Base-by-base conservation (phyloP, 805 yeast genomes). In the Yarrowia sp. region DNA sequence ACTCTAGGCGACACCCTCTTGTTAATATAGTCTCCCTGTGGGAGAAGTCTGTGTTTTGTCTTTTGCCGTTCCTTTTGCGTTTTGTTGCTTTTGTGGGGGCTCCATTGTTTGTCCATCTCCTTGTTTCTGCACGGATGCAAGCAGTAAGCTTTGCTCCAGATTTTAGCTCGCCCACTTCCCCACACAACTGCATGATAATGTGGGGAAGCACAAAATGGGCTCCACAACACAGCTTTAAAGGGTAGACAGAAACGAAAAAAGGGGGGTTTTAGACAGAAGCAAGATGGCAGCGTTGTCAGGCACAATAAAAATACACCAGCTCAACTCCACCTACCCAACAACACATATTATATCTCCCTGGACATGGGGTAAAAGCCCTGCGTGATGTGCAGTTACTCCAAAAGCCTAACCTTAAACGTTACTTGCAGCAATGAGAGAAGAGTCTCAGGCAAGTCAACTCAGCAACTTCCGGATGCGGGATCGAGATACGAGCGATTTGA, bases 101-200 rank as follows among this genome's bases (percentile, higher is more conserved):
- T n/a, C 28, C 38, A 48, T 51, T 51, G 59, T 51, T 51, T 35
- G 56, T 32, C 17, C 12, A 33, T 16, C n/a, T 35, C 43, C 43
- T 51, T 51, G 41, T 32, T n/a, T 35, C 30, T 51, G 58, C 36
- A 33, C 30, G 28, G 38, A 48, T 38, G 54, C 52, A 30, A 4
- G 10, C 7, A 12, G 7, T 35, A 51, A 51, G 43, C 22, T 51
- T 19, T 51, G 58, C 30, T 22, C 32, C 59, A 35, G 33, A 26
- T n/a, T 35, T 51, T 24, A 51, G 43, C 59, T 51, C 59, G 36
- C 21, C 38, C 59, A 51, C 24, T 51, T 51, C 59, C 59, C 59
- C 59, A 51, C 59, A 51, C 59, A 51, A 51, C 59, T 51, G 59
- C 59, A 51, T 51, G 59, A 21, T 35, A 51, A 51, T 51, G 59